Evolutionary conservation across 192 early-diverging fungal genomes (phyloP).

Genomic region (Linnemannia elongata): DNA sequence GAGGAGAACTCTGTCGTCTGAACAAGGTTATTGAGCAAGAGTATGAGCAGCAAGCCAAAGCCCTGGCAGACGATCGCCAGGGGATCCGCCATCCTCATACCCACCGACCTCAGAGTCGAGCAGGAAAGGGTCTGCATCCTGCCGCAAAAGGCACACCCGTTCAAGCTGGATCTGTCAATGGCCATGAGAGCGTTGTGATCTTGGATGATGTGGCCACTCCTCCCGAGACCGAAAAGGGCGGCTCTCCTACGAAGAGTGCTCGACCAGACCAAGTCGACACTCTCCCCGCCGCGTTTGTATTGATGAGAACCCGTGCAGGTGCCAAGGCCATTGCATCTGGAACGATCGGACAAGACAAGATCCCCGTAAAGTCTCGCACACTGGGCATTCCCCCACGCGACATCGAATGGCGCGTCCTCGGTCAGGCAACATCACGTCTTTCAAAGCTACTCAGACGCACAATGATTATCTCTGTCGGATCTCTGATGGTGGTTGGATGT

Average conservation of each 20-base stretch:
- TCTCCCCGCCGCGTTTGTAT: conserved; percentile 22
- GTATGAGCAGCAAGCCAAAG: conserved; percentile 3
- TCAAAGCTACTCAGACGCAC: not conserved
- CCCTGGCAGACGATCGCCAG: conserved; percentile 12
- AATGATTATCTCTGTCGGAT: not conserved
- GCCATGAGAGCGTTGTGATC: not conserved
- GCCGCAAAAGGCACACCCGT: not conserved
- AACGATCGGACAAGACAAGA: conserved; percentile 1
- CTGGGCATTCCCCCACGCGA: conserved; percentile 27
- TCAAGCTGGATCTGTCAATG: not conserved
- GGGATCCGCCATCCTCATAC: not conserved
- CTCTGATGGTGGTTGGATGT: conserved; percentile 3
- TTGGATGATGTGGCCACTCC: not conserved
- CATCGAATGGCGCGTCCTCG: conserved; percentile 35
- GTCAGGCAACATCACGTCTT: not conserved
- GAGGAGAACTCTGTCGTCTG: conserved; percentile 33
- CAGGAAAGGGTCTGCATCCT: too few relatives aligned
- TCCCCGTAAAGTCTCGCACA: not conserved
- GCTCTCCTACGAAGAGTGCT: not conserved
- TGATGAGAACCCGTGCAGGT: conserved; percentile 25
- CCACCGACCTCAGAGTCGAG: not conserved
- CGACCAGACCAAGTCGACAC: not conserved
- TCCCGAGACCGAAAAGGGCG: not conserved
- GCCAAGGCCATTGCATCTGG: conserved; percentile 14
- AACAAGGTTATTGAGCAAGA: conserved; percentile 28